Conservation (phyloP, 768 basidiomycete species). For the Strobilomyces dryophilus region DNA sequence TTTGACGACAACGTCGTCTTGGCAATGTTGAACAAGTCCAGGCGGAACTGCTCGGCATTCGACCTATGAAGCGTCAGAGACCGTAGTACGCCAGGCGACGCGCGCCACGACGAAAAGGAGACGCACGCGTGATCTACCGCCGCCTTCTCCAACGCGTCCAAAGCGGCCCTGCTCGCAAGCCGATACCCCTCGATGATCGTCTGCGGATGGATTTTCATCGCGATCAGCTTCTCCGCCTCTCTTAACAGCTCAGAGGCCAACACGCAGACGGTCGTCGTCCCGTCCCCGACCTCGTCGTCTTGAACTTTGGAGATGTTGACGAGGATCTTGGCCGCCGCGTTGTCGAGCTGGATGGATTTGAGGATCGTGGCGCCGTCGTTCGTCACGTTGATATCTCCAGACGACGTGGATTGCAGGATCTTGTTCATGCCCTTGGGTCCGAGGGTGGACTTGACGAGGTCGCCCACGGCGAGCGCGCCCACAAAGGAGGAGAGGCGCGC, state of each 20-base stretch:
- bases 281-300: constrained; percentile 98
- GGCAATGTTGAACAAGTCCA: constrained; percentile 95
- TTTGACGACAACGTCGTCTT: constrained; percentile 94
- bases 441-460: constrained; percentile 97
- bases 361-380: constrained; percentile 99
- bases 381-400: constrained; percentile 92
- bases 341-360: constrained; percentile 95
- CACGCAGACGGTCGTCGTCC: constrained; percentile 89
- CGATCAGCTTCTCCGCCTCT: constrained; percentile 94
- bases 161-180: constrained; percentile 81
- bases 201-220: constrained; percentile 92
- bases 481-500: constrained; percentile 98
- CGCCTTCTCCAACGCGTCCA: constrained; percentile 77
- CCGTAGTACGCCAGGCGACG: not conserved
- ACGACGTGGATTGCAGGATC: constrained; percentile 88
- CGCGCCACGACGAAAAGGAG: not conserved
- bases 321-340: constrained; percentile 97
- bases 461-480: constrained; percentile 93
- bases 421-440: constrained; percentile 99
- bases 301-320: constrained; percentile 99
- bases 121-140: constrained; percentile 83
- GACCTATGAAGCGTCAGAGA: constrained; percentile 39
- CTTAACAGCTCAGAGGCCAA: constrained; percentile 86
- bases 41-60: constrained; percentile 70
- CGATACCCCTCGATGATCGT: constrained; percentile 97